Evolutionary conservation across 164 flowering plant genomes (phyloP), one percentile per base, ranked within the genome.

Genomic region (Stephania japonica): DNA sequence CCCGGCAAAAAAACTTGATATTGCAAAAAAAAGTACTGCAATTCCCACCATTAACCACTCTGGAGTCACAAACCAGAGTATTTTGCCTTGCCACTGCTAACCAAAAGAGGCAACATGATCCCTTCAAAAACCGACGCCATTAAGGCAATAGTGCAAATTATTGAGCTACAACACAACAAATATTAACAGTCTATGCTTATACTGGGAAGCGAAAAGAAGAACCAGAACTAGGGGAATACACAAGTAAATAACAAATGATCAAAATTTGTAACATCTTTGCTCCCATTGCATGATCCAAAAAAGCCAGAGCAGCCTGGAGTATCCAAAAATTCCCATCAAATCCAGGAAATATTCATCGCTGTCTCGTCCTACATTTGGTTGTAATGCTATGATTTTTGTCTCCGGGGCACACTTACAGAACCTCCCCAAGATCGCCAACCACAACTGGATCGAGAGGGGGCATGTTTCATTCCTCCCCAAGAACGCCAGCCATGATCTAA

Each of bases 391-490:
- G 61, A 16, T 12, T 13, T 53, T 19, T 12, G 61, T 19, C 61
- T 19, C 61, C 61, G 14, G 53, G n/a, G 38, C 38, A 14, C 42
- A 26, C 18, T 10, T 32, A 4, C 59, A 1, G 67, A n/a, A 24
- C 16, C 67, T 38, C 23, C 76, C 68, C 18, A 24, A 11, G 68
- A 8, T 2, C 14, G 50, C 14, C 38, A 2, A 44, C 43, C 23
- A 25, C n/a, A 32, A 50, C 26, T 4, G 1, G 38, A 16, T 23
- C 69, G 47, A 47, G 59, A 32, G n/a, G 61, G 24, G 12, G 25
- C 56, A 18, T 62, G 21, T 73, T 6, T 72, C 68, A 7, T 72
- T 71, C 61, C 67, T 68, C 41, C 62, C 67, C 42, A 67, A 41
- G 71, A 26, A 59, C 21, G 43, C 56, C 61, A 50, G 68, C 50